phyloP scores from a whole-genome alignment of 192 early-diverging fungal species.

The Coemansia interrupta region DNA sequence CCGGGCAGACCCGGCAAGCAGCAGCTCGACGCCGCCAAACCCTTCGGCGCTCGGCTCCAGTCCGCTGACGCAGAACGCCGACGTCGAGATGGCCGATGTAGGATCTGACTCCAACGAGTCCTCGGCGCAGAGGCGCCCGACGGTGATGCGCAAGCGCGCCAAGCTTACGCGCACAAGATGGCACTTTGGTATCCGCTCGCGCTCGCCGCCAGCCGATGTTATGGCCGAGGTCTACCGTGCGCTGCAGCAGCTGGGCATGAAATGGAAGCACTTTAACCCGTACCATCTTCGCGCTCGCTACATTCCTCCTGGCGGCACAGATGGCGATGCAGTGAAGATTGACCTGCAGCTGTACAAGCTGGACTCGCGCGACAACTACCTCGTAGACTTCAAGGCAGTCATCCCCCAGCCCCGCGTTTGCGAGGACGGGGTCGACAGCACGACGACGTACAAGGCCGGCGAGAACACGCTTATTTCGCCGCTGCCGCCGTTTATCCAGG shows the following conservation, averaged over 20 bases:
- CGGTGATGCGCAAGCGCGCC: slow-evolving; percentile 45
- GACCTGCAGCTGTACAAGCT: slow-evolving; percentile 94
- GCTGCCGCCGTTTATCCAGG: slow-evolving; percentile 43
- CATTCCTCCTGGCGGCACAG: slow-evolving; percentile 42
- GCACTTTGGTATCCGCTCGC: slow-evolving; percentile 97
- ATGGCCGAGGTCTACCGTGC: slow-evolving; percentile 97
- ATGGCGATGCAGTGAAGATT: slow-evolving; percentile 70
- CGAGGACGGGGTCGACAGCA: slow-evolving; percentile 24
- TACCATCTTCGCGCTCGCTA: slow-evolving; percentile 81
- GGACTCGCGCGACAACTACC: slow-evolving; percentile 78
- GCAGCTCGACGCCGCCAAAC: slow-evolving; percentile 2
- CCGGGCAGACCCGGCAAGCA: slow-evolving; percentile 6
- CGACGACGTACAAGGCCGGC: slow-evolving; percentile 31
- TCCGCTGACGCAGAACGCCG: slow-evolving; percentile 9
- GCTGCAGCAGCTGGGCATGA: slow-evolving; percentile 83
- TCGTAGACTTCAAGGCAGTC: slow-evolving; percentile 95
- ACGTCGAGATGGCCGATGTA: slow-evolving; percentile 9
- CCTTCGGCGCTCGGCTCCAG: slow-evolving; percentile 14
- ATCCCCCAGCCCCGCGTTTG: slow-evolving; percentile 34
- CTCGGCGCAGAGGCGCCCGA: slow-evolving; percentile 11
- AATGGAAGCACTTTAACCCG: slow-evolving; percentile 88
- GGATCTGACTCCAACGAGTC: background rate
- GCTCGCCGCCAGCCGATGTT: slow-evolving; percentile 86
- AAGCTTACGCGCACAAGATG: slow-evolving; percentile 72
- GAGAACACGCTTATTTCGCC: slow-evolving; percentile 34